phyloP scores from a whole-genome alignment of 2,329 filamentous ascomycete species.

The Penicillium sp. region DNA sequence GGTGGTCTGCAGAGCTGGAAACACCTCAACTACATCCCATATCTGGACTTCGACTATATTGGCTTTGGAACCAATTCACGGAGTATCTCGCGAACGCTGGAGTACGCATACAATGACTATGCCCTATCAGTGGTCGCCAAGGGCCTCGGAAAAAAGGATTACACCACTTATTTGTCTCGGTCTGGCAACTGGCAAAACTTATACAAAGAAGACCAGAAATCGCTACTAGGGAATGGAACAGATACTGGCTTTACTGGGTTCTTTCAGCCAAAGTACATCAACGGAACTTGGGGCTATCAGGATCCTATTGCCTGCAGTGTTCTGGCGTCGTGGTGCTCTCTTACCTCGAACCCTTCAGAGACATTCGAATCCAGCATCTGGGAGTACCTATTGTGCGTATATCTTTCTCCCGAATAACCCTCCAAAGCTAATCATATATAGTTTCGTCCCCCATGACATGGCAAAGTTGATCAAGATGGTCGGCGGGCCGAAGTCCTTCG shows the following conservation, averaged over 20 bases:
- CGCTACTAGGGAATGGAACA: conserved; percentile 51
- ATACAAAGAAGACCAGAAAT: conserved; percentile 60
- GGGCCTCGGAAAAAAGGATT: conserved; percentile 49
- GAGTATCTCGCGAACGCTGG: conserved; percentile 67
- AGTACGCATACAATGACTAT: conserved; percentile 76
- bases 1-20: conserved; percentile 72
- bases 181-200: conserved; percentile 65
- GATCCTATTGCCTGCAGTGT: conserved; percentile 48
- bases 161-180: conserved; percentile 54
- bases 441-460: conserved; percentile 55
- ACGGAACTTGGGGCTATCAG: conserved; percentile 68
- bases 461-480: conserved; percentile 56
- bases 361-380: conserved; percentile 36
- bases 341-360: conserved; percentile 32
- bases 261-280: conserved; percentile 66
- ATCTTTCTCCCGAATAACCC: conserved; percentile 47
- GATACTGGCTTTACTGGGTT: conserved; percentile 68
- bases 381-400: conserved; percentile 51
- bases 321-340: conserved; percentile 28
- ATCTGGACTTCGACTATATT: conserved; percentile 63
- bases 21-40: conserved; percentile 64
- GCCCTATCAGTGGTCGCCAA: conserved; percentile 60
- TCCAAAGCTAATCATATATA: conserved; percentile 44
- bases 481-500: conserved; percentile 59
- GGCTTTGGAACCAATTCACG: conserved; percentile 68